These are phyloP conservation scores for Lotus japonicus DNA, from an alignment of 306 rosid genomes.

Conservation along the genomic window DNA sequence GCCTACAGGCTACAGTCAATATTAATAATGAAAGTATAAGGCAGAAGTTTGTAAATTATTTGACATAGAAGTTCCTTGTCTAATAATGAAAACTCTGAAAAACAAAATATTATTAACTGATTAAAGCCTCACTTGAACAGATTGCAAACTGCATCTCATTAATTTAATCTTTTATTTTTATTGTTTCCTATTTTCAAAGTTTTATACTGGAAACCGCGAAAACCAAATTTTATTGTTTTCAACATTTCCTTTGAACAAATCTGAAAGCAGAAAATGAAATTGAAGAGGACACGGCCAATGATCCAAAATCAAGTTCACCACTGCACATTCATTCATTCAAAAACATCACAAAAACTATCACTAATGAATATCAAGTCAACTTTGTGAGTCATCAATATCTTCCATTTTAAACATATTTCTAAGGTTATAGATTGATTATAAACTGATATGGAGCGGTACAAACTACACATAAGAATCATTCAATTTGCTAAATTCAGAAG, in stretches of 20 bases:
- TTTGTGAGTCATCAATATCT: not conserved
- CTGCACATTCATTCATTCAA: too few species aligned
- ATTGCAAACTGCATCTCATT: not conserved
- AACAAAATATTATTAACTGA: not conserved
- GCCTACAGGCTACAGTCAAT: not conserved
- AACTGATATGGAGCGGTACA: not conserved
- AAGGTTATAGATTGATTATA: not conserved
- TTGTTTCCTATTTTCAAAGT: too few species aligned
- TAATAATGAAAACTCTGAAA: not conserved
- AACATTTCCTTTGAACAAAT: not conserved
- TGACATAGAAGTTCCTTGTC: not conserved
- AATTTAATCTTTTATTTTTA: not conserved
- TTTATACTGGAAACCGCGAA: too few species aligned
- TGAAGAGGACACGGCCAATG: too few species aligned
- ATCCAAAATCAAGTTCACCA: too few species aligned
- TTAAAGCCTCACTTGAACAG: not conserved
- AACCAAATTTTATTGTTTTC: too few species aligned
- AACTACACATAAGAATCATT: not conserved
- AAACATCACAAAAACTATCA: not conserved
- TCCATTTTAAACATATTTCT: not conserved
- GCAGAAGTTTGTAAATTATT: not conserved
- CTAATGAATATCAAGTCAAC: not conserved
- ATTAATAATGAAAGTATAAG: not conserved
- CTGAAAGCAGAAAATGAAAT: not conserved
- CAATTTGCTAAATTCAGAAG: slow-evolving; percentile 5